A percentile compares a stretch with the other conserved stretches of the same genome.
phyloP scores from a whole-genome alignment of 768 basidiomycete genomes.

The Lentinula lateritia region DNA sequence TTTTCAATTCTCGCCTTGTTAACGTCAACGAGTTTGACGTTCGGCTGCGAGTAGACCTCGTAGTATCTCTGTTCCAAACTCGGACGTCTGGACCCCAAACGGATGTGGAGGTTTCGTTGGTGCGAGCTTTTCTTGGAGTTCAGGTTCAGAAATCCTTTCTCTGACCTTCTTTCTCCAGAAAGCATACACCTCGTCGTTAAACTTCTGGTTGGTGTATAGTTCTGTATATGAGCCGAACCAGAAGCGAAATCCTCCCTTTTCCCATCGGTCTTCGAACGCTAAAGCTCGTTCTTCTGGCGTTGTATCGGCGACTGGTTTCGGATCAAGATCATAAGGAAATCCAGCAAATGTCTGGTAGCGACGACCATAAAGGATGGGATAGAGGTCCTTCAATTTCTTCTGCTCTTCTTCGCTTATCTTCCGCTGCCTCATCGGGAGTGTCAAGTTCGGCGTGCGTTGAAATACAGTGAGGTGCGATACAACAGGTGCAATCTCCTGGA shows the following conservation, averaged over 20 bases:
- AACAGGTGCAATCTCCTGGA: slow-evolving; percentile 6
- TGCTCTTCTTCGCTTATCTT: background rate
- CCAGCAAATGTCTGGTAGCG: slow-evolving; percentile 4
- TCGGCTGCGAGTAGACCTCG: slow-evolving; percentile 5
- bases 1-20: background rate
- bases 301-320: background rate
- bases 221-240: slow-evolving; percentile 6
- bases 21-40: slow-evolving; percentile 6
- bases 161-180: slow-evolving; percentile 6
- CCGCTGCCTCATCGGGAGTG: slow-evolving; percentile 2
- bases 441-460: slow-evolving; percentile 9
- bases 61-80: slow-evolving; percentile 5
- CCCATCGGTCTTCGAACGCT: slow-evolving; percentile 9
- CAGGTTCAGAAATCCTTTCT: background rate
- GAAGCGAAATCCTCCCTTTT: slow-evolving; percentile 8
- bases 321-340: background rate
- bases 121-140: slow-evolving; percentile 4
- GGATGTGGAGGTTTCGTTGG: slow-evolving; percentile 4
- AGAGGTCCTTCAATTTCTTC: background rate
- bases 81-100: slow-evolving; percentile 1
- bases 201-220: background rate
- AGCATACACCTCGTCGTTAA: slow-evolving; percentile 4
- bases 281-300: slow-evolving; percentile 10
- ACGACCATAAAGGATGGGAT: background rate
- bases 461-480: slow-evolving; percentile 11